A percentile compares a stretch with the other conserved stretches of the same genome.
Conservation (phyloP, 768 basidiomycete genomes). For the Leccinum subtestaceum region DNA sequence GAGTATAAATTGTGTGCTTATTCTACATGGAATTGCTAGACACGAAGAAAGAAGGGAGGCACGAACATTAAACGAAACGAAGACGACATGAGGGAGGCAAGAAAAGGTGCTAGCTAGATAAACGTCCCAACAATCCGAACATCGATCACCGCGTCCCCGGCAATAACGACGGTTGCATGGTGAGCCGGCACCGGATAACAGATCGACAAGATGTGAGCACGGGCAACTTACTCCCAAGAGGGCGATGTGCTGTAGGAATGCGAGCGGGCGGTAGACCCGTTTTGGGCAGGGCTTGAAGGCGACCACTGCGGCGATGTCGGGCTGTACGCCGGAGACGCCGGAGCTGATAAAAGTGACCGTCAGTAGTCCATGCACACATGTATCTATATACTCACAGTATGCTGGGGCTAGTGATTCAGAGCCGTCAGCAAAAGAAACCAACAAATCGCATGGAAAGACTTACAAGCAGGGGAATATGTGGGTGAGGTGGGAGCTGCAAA, state of each 20-base stretch:
- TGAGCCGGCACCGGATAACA: slow-evolving; percentile 12
- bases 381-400: slow-evolving; percentile 58
- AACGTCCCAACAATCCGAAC: slow-evolving; percentile 11
- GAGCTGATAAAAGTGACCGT: slow-evolving; percentile 45
- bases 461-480: slow-evolving; percentile 84
- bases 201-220: slow-evolving; percentile 7
- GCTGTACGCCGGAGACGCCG: slow-evolving; percentile 83
- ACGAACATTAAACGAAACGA: slow-evolving; percentile 10
- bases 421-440: slow-evolving; percentile 5
- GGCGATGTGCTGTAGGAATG: slow-evolving; percentile 48
- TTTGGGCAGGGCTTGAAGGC: slow-evolving; percentile 72
- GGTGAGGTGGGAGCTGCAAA: slow-evolving; percentile 78
- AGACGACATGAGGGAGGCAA: slow-evolving; percentile 18
- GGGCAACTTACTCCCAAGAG: slow-evolving; percentile 45
- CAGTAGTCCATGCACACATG: background rate
- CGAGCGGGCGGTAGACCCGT: slow-evolving; percentile 37
- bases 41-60: slow-evolving; percentile 11
- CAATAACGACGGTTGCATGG: slow-evolving; percentile 6
- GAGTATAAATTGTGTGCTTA: slow-evolving; percentile 30
- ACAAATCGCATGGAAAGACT: slow-evolving; percentile 32
- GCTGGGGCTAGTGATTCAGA: slow-evolving; percentile 54
- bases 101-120: slow-evolving; percentile 24
- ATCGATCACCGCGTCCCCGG: slow-evolving; percentile 6
- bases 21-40: slow-evolving; percentile 36
- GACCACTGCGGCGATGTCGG: slow-evolving; percentile 86